These are phyloP conservation scores for Pythium monospermum DNA, from an alignment of 352 stramenopile genomes.

Conservation along the genomic window DNA sequence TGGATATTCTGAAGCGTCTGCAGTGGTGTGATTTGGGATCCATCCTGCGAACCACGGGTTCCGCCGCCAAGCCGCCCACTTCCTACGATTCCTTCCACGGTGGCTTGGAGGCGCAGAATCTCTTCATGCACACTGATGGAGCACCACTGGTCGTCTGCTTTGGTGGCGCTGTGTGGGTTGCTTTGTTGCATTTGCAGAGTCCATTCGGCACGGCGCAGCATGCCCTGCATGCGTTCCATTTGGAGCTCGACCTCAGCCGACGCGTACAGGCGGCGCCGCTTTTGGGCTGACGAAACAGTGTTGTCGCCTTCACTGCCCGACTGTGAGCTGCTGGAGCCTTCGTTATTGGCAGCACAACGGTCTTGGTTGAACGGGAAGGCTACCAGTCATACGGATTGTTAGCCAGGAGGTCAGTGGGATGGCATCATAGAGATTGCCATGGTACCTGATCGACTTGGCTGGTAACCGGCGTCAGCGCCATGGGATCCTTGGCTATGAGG, in stretches of 20 bases:
- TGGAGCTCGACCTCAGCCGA: not conserved
- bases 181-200: not conserved
- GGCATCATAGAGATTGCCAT: no score
- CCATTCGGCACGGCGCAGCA: conserved; percentile 1
- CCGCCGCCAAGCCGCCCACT: not conserved
- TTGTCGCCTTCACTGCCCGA: not conserved
- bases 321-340: no score
- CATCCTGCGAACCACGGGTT: no score
- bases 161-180: no score
- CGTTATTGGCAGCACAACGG: no score
- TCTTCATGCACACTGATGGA: conserved; percentile 8
- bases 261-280: conserved; percentile 7
- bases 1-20: conserved; percentile 16
- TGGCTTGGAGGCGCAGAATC: conserved; percentile 14
- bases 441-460: no score
- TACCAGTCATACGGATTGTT: no score
- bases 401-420: no score
- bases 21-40: no score
- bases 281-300: not conserved
- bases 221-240: not conserved
- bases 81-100: conserved; percentile 10
- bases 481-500: no score
- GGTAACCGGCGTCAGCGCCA: no score
- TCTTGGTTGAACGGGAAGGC: no score
- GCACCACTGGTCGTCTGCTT: conserved; percentile 3